Percentiles rank a stretch among this genome's conserved stretches.
phyloP scores from a whole-genome alignment of 2,329 filamentous ascomycete species.

The Clarireedia monteithiana region DNA sequence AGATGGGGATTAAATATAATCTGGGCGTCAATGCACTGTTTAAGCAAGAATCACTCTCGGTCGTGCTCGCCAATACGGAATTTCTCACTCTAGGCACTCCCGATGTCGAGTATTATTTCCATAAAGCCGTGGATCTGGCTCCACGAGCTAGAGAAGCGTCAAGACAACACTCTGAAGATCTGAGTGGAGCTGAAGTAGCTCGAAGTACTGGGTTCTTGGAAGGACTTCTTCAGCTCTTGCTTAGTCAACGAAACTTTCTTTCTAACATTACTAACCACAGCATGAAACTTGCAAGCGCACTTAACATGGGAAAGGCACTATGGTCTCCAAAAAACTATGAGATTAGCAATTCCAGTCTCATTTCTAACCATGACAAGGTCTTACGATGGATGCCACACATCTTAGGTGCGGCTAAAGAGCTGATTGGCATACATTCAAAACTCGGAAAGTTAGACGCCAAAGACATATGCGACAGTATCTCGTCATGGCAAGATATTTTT shows the following conservation, averaged over 20 bases:
- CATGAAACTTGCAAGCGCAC: slow-evolving; percentile 16
- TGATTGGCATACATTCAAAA: slow-evolving; percentile 60
- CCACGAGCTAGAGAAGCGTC: slow-evolving; percentile 58
- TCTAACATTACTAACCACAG: slow-evolving; percentile 13
- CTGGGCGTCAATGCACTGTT: slow-evolving; percentile 65
- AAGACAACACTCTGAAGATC: slow-evolving; percentile 72
- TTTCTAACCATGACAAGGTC: slow-evolving; percentile 26
- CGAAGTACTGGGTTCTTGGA: slow-evolving; percentile 83
- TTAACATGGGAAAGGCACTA: slow-evolving; percentile 28
- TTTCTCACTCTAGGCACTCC: slow-evolving; percentile 27
- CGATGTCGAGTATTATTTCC: slow-evolving; percentile 59
- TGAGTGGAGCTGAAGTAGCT: slow-evolving; percentile 71
- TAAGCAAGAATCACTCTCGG: slow-evolving; percentile 63
- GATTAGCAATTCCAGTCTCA: slow-evolving; percentile 8
- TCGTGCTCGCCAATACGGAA: slow-evolving; percentile 55
- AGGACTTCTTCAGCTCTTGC: slow-evolving; percentile 62
- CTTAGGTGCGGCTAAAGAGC: slow-evolving; percentile 51
- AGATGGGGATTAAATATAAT: slow-evolving; percentile 87
- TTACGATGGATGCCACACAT: slow-evolving; percentile 60
- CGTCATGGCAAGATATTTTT: slow-evolving; percentile 43
- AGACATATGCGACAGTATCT: slow-evolving; percentile 37
- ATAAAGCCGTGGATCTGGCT: slow-evolving; percentile 69
- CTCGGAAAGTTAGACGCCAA: slow-evolving; percentile 47
- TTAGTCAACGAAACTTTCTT: slow-evolving; percentile 47
- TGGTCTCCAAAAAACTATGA: slow-evolving; percentile 33